Base-by-base conservation (phyloP, 371 early-diverging fungal genomes). In the Gilbertella persicaria region DNA sequence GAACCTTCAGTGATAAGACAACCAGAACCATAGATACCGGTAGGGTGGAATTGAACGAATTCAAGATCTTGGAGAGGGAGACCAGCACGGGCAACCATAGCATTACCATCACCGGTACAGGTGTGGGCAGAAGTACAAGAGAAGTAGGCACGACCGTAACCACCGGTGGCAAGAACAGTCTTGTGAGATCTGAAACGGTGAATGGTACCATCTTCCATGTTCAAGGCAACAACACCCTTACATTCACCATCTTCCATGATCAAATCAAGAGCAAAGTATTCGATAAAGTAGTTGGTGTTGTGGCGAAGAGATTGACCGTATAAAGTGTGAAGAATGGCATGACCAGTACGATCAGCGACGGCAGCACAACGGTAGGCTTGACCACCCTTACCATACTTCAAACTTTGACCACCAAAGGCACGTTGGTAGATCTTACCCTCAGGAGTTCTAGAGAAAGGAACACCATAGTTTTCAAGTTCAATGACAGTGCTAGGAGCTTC, bases 321-420 rank as follows among this genome's bases (percentile, higher is more conserved):
- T 52, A 98, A 83, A 5, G 98, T 97, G 79, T 97, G 98, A 50
- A 97, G 85, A 61, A 98, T 85, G 30, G 98, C 88, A 71, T 97
- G 98, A 53, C 98, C 98, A n/a, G 98, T 98, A 64, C 98, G 91
- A 81, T 98, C 98, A 51, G 98, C 98, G 25, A 95, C 98, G 48
- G 96, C 95, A 69, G 96, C 96, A 69, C 96, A 96, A 57, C 98
- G 95, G 68, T 94, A 91, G 9, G 98, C 98, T 77, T 98, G 98
- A 20, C 98, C 98, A 72, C 97, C 64, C 78, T 95, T 93, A 55
- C 98, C 98, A 64, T 78, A 96, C 55, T 95, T 89, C 62, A 95
- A 83, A 69, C 87, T 86, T 76, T 96, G 97, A 50, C 97, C 97
- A 73, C 98, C 98, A 63, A 97, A 97, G 30, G 98, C 97, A 72